These are phyloP conservation scores for Suhomyces panamericanus DNA, from an alignment of 1,139 yeast species.

Conservation along the genomic window DNA sequence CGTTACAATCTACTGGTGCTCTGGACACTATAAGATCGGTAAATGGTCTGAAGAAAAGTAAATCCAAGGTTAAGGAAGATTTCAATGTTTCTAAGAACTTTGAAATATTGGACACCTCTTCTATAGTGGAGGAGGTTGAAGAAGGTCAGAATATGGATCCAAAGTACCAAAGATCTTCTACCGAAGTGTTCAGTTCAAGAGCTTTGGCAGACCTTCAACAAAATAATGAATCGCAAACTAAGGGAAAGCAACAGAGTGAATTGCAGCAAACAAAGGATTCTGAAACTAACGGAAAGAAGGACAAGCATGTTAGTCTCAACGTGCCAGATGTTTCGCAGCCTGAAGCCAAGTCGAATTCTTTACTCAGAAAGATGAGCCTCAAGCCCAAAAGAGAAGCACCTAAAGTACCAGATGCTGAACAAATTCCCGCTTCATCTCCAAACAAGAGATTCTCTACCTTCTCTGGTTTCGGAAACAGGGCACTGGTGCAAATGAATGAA, in stretches of 20 bases:
- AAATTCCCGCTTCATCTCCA: slow-evolving; percentile 8
- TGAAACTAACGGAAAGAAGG: neutral
- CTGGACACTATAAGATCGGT: slow-evolving; percentile 1
- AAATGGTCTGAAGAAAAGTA: slow-evolving; percentile 2
- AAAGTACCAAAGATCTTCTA: slow-evolving; percentile 17
- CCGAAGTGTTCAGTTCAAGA: slow-evolving; percentile 32
- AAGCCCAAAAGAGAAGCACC: slow-evolving; percentile 52
- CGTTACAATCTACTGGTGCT: slow-evolving; percentile 1
- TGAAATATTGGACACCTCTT: slow-evolving; percentile 18
- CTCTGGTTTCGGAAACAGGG: slow-evolving; percentile 18
- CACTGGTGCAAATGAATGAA: slow-evolving; percentile 11
- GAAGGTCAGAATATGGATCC: slow-evolving; percentile 18
- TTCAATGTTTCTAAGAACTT: slow-evolving; percentile 14
- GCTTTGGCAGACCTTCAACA: slow-evolving; percentile 11
- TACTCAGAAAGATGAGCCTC: slow-evolving; percentile 35
- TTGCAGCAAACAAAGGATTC: too few relatives aligned
- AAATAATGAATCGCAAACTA: slow-evolving; percentile 2
- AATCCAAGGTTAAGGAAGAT: slow-evolving; percentile 5
- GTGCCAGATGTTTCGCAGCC: neutral
- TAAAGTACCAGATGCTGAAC: slow-evolving; percentile 30
- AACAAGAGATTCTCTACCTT: slow-evolving; percentile 28
- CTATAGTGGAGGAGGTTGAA: slow-evolving; percentile 12
- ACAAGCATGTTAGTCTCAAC: neutral
- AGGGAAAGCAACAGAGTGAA: neutral
- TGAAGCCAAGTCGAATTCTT: slow-evolving; percentile 13